A percentile compares a stretch with the other conserved stretches of the same genome.
Evolutionary conservation across 306 rosid species (phyloP).

Genomic region (Gillenia trifoliata): DNA sequence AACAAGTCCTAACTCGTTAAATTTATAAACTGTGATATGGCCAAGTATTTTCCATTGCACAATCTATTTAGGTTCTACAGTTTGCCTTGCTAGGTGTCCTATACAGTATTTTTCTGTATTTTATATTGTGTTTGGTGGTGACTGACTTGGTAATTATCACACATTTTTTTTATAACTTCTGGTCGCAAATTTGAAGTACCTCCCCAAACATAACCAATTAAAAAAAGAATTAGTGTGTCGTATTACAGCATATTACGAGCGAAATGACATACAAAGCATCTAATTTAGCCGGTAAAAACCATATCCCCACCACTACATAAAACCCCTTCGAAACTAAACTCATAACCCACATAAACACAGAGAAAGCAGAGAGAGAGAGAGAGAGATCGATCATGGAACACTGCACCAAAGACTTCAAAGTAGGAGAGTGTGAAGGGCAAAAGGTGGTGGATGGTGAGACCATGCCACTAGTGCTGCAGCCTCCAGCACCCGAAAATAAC

Average conservation of each 20-base stretch:
- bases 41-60: too few relatives aligned
- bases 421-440: slow-evolving; percentile 70
- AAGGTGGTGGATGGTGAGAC: slow-evolving; percentile 71
- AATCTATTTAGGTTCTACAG: too few relatives aligned
- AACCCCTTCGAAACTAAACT: background rate
- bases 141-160: background rate
- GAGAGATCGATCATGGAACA: slow-evolving; percentile 37
- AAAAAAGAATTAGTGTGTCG: background rate
- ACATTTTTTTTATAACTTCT: background rate
- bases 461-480: slow-evolving; percentile 60
- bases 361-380: background rate
- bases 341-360: background rate
- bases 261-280: background rate
- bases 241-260: background rate
- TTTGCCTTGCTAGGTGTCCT: background rate
- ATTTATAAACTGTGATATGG: too few relatives aligned
- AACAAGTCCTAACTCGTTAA: too few relatives aligned
- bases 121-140: background rate
- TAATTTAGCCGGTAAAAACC: background rate
- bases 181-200: background rate
- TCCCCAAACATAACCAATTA: background rate
- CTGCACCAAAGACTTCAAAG: slow-evolving; percentile 52
- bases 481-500: slow-evolving; percentile 33
- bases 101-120: background rate
- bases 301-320: background rate